Percentiles rank a stretch among this genome's conserved stretches.
Conservation (phyloP, 768 basidiomycete species). For the Panaeolus cyanescens region DNA sequence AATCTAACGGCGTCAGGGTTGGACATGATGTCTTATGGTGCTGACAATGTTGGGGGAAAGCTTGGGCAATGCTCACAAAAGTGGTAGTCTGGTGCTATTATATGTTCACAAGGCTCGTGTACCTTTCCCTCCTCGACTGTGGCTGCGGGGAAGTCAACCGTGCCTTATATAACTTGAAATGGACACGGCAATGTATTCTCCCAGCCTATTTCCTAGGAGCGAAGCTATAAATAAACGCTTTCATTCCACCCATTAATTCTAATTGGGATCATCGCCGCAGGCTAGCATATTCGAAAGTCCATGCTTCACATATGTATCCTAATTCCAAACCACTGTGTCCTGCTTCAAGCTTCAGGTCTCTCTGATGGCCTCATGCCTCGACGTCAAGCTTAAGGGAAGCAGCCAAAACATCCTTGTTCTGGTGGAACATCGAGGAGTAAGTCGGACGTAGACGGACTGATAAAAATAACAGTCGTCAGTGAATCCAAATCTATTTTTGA, state of each 20-base stretch:
- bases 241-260: neutral
- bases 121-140: neutral
- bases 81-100: no score
- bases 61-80: neutral
- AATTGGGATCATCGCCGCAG: neutral
- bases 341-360: no score
- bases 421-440: neutral
- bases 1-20: conserved; percentile 20
- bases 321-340: no score
- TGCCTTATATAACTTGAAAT: neutral
- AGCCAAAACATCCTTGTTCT: neutral
- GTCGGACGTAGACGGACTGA: neutral
- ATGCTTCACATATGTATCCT: no score
- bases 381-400: neutral
- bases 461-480: no score
- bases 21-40: neutral
- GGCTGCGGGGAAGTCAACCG: neutral
- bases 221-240: neutral
- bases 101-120: no score
- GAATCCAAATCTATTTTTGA: neutral
- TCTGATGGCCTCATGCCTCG: neutral
- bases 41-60: neutral
- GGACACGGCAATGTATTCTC: neutral
- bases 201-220: neutral
- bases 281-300: no score